Evolutionary conservation across 2,329 filamentous ascomycete genomes (phyloP).

Genomic region (Penicillium sp.): DNA sequence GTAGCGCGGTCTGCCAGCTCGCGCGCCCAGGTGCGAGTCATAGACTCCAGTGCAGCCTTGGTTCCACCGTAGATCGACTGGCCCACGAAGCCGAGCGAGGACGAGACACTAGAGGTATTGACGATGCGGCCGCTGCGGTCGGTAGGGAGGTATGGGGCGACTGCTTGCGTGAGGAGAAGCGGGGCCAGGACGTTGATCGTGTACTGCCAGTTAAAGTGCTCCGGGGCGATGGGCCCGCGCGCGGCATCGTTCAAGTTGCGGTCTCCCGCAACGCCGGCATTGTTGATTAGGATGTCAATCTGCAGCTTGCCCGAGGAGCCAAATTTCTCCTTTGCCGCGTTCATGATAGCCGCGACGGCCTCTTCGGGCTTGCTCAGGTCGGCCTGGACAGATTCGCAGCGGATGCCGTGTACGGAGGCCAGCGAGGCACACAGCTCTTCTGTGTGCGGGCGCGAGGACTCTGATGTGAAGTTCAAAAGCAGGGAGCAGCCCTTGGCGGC

Average conservation of each 20-base stretch:
- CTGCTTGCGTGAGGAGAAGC: slow-evolving; percentile 72
- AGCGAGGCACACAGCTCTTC: slow-evolving; percentile 58
- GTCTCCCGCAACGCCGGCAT: slow-evolving; percentile 64
- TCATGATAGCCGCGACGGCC: slow-evolving; percentile 57
- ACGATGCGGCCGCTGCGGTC: slow-evolving; percentile 67
- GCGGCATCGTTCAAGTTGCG: slow-evolving; percentile 61
- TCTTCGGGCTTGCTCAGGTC: slow-evolving; percentile 65
- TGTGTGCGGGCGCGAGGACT: slow-evolving; percentile 55
- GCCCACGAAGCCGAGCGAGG: slow-evolving; percentile 56
- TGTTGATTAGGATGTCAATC: slow-evolving; percentile 84
- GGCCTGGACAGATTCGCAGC: slow-evolving; percentile 64
- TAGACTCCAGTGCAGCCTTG: slow-evolving; percentile 65
- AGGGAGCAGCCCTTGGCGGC: slow-evolving; percentile 69
- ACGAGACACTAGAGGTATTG: slow-evolving; percentile 60
- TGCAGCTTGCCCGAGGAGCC: slow-evolving; percentile 53
- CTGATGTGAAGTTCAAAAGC: slow-evolving; percentile 69
- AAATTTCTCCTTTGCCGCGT: slow-evolving; percentile 60
- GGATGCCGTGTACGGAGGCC: slow-evolving; percentile 56
- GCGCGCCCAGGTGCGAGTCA: slow-evolving; percentile 67
- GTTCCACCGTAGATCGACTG: slow-evolving; percentile 65
- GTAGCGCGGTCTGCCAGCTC: slow-evolving; percentile 62
- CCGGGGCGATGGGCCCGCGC: slow-evolving; percentile 57
- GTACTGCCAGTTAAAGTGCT: slow-evolving; percentile 71
- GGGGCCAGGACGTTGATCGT: slow-evolving; percentile 80
- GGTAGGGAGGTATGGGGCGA: slow-evolving; percentile 64